Evolutionary conservation across 805 yeast species (phyloP), one percentile per base, ranked within the genome.

Genomic region (Barnettozyma populi): DNA sequence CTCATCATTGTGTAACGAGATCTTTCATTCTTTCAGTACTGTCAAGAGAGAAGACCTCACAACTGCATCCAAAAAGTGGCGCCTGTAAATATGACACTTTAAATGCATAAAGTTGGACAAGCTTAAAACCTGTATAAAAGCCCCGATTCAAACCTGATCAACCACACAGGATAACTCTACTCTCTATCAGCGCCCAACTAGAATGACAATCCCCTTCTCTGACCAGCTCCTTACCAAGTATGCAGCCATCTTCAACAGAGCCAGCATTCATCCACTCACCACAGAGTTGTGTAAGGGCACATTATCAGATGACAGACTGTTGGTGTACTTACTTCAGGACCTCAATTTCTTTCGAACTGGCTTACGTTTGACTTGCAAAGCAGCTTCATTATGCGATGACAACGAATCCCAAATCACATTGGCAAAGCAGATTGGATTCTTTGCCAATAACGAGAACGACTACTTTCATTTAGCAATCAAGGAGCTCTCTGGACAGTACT

Each of bases 371-470:
- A 64, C 75, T 13, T 76, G 76, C 9, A 74, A 69, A 48, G 64
- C 72, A 2, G 62, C 78, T 18, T 67, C 76, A 2, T 47, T 63
- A 35, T 74, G 80, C 43, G 76, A 74, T 43, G 61, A 68, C 25
- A 55, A 65, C 1, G 49, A 61, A 3, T 53, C 77, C 0, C 62
- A 70, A n/a, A 60, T 75, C 21, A 58, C 60, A 0, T 51, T 78
- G 24, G 74, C 76, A 2, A 74, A 74, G 48, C 79, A 77, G 51
- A 68, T 78, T 49, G 82, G 81, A 1, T 74, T 75, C 51, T 62
- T 78, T 32, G 66, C 74, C 13, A 67, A 65, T 39, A 73, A 69
- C 46, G 82, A 78, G 52, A 75, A 76, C 54, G 68, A 68, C 41
- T 78, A 78, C 51, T 78, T 77, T 51, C 54, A 54, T 13, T 67